Base-by-base conservation (phyloP, 1,284 basidiomycete genomes). In the Ganoderma meredithae region DNA sequence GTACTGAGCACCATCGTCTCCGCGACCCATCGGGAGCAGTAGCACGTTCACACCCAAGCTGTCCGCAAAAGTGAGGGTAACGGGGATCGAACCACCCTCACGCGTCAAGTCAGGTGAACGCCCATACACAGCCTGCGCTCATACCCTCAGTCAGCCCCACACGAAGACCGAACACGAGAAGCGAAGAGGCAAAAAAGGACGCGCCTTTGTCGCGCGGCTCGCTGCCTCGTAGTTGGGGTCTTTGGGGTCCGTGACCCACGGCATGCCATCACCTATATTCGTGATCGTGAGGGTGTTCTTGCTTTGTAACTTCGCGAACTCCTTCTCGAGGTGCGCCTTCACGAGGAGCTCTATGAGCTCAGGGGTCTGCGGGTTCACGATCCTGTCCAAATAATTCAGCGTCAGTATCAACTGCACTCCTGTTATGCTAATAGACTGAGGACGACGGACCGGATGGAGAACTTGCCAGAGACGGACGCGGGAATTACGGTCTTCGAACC, bases 201-300 rank as follows among this genome's bases (percentile, higher is more conserved):
- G 52, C 7, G 17, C 52, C 52, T 55, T 27, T 12, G 94, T 95
- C 31, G 96, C 97, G 74, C 87, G 89, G 78, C 90, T 92, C 0
- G 96, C 97, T 3, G 98, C 97, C 76, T 93, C 89, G 83, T 93
- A 99, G 81, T 96, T 98, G 95, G 95, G 98, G 84, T 99, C 97
- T 70, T 90, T 90, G 70, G 87, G 81, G 75, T 94, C 88, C 25
- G 90, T 87, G 58, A 96, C 84, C 96, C 96, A 98, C 22, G 96
- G 95, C 79, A 92, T 94, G 22, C 95, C 96, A 25, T 92, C 93
- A 73, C 95, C 92, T 39, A 92, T 80, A 72, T 87, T 83, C 80
- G 95, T 93, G 53, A 92, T 79, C 60, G 79, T 81, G 74, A 91
- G 77, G 78, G 80, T 88, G 90, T 94, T 96, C 89, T 97, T 97